Percentiles rank a stretch among this genome's conserved stretches.
These are phyloP conservation scores for Pyrus hybrid DNA, from an alignment of 331 rosid genomes.

Conservation along the genomic window DNA sequence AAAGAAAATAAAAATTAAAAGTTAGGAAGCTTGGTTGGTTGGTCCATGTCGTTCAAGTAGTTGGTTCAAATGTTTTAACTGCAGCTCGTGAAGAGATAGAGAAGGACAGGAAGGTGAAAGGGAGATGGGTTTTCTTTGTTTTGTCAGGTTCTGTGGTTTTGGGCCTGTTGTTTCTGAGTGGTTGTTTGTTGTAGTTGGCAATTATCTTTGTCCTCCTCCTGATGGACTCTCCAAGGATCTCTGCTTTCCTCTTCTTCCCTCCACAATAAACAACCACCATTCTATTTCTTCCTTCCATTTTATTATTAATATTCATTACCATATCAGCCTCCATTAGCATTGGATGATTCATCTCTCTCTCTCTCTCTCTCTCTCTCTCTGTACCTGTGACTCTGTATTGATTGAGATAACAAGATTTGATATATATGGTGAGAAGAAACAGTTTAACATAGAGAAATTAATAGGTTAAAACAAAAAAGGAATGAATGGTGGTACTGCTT, in stretches of 20 bases:
- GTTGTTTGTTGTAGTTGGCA: conserved; percentile 33
- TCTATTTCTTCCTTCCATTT: not conserved
- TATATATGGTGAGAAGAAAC: not conserved
- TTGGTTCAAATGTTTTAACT: conserved; percentile 21
- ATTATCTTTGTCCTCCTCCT: conserved; percentile 22
- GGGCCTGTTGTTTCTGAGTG: no score
- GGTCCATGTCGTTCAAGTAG: conserved; percentile 33
- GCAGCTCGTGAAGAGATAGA: conserved; percentile 72
- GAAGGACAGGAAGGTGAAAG: conserved; percentile 17
- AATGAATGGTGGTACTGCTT: conserved; percentile 53
- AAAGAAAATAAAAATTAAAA: not conserved
- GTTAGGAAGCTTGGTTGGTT: conserved; percentile 23
- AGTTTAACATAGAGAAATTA: not conserved
- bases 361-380: not conserved
- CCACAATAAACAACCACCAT: conserved; percentile 19
- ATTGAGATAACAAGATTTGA: not conserved
- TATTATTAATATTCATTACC: not conserved
- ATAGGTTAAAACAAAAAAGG: conserved; percentile 21
- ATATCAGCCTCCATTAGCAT: not conserved
- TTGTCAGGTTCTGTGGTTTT: conserved; percentile 8
- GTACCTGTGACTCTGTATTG: not conserved
- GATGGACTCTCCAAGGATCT: conserved; percentile 34
- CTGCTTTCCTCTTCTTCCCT: conserved; percentile 1
- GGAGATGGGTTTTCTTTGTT: not conserved
- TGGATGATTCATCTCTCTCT: no score